These are phyloP conservation scores for Physocladia obscura DNA, from an alignment of 192 early-diverging fungal genomes.

Conservation along the genomic window DNA sequence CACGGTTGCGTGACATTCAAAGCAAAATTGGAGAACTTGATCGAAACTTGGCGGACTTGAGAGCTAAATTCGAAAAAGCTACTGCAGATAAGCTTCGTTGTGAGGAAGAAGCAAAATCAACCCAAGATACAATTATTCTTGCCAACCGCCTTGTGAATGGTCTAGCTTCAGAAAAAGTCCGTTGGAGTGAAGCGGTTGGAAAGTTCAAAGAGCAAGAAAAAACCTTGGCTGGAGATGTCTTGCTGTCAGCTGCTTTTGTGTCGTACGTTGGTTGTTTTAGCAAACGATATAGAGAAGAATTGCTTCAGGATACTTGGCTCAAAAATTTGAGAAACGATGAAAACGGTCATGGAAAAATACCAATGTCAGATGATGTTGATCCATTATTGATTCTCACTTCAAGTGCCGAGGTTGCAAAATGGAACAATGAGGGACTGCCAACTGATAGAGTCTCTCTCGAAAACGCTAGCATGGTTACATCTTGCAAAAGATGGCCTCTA, in stretches of 20 bases:
- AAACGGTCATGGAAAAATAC: constrained; percentile 48
- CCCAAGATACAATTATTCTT: constrained; percentile 63
- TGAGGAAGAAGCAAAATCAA: constrained; percentile 64
- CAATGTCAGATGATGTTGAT: constrained; percentile 56
- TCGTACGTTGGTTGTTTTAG: constrained; percentile 69
- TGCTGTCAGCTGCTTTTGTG: constrained; percentile 61
- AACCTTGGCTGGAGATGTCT: constrained; percentile 61
- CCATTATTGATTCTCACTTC: constrained; percentile 59
- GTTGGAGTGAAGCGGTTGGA: constrained; percentile 64
- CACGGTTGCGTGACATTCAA: constrained; percentile 58
- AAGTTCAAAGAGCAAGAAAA: constrained; percentile 70
- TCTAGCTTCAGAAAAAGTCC: constrained; percentile 66
- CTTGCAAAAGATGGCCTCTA: constrained; percentile 65
- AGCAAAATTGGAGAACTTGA: constrained; percentile 63
- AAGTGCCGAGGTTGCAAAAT: constrained; percentile 62
- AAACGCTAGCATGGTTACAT: constrained; percentile 64
- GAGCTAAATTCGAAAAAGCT: constrained; percentile 66
- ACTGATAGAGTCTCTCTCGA: constrained; percentile 63
- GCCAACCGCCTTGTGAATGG: constrained; percentile 66
- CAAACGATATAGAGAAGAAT: constrained; percentile 60
- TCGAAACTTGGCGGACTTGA: constrained; percentile 57
- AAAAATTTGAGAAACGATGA: constrained; percentile 42
- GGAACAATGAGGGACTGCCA: constrained; percentile 68
- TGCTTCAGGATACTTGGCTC: constrained; percentile 60
- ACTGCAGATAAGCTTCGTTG: constrained; percentile 63